Percentiles rank a stretch among this genome's conserved stretches.
Conservation (phyloP, 2,329 filamentous ascomycete species). For the Xylariaceae sp. region DNA sequence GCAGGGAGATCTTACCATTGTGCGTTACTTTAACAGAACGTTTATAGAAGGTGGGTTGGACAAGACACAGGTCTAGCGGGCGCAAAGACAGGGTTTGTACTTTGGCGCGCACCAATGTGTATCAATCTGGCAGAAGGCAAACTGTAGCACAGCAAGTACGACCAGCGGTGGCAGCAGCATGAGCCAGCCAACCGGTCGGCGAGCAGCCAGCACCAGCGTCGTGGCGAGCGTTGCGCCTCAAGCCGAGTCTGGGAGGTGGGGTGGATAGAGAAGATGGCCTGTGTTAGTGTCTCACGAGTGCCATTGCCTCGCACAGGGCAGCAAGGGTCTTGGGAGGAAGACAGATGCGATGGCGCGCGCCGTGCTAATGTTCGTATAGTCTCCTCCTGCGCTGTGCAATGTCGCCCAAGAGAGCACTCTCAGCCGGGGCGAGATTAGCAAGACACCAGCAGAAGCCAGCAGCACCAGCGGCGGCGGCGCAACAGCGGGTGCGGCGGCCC, state of each 20-base stretch:
- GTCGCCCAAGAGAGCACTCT: constrained; percentile 1
- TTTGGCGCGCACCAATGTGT: constrained; percentile 25
- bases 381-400: constrained; percentile 16
- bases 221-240: constrained; percentile 30
- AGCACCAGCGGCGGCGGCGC: no score
- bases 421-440: neutral
- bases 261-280: constrained; percentile 27
- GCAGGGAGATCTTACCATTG: constrained; percentile 37
- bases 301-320: constrained; percentile 31
- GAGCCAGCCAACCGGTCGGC: neutral
- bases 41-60: constrained; percentile 34
- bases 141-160: constrained; percentile 7
- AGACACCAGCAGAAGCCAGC: no score
- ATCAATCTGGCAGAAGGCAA: constrained; percentile 20
- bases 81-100: constrained; percentile 30
- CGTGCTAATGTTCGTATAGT: constrained; percentile 10
- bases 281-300: constrained; percentile 32
- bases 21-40: constrained; percentile 26
- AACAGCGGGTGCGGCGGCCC: constrained; percentile 10
- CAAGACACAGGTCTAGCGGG: constrained; percentile 26
- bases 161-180: constrained; percentile 6
- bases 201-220: constrained; percentile 14
- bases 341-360: constrained; percentile 23
- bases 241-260: constrained; percentile 23
- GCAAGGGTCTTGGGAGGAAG: constrained; percentile 21